Conservation (phyloP, 1,284 basidiomycete genomes). For the Rhodofomes roseus region DNA sequence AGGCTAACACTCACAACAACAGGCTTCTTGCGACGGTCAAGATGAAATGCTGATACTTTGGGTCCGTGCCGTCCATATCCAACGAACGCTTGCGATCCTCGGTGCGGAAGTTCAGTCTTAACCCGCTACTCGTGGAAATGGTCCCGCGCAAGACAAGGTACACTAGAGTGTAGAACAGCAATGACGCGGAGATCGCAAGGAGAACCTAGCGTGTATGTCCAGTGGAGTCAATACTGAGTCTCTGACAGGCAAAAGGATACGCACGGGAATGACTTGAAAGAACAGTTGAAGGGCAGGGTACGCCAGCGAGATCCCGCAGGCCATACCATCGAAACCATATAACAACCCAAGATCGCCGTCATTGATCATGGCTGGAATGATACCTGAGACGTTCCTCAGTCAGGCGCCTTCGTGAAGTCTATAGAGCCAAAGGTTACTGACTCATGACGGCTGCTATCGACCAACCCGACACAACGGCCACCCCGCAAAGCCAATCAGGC, state of each 20-base stretch:
- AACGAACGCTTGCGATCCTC: conserved; percentile 40
- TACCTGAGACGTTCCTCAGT: conserved; percentile 25
- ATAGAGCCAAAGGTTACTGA: conserved; percentile 24
- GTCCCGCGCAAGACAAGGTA: conserved; percentile 56
- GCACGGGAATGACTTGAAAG: conserved; percentile 59
- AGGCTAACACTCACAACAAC: conserved; percentile 48
- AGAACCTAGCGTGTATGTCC: conserved; percentile 43
- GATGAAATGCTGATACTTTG: conserved; percentile 57
- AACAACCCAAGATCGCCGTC: conserved; percentile 26
- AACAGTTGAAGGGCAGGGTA: conserved; percentile 43
- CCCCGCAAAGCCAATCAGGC: conserved; percentile 42
- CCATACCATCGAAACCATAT: conserved; percentile 50
- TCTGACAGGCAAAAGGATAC: neutral
- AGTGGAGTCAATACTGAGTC: neutral
- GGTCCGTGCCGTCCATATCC: conserved; percentile 15
- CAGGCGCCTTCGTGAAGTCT: neutral
- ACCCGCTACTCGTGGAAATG: conserved; percentile 36
- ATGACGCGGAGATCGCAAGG: conserved; percentile 48
- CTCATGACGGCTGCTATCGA: conserved; percentile 42
- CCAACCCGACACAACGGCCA: conserved; percentile 53
- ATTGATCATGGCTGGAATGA: conserved; percentile 37
- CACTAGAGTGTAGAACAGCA: conserved; percentile 52
- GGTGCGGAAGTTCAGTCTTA: conserved; percentile 46
- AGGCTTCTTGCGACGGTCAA: conserved; percentile 56
- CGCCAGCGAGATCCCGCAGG: conserved; percentile 46